A percentile compares a stretch with the other conserved stretches of the same genome.
Conservation (phyloP, 345 rosid species). For the Hibiscus mutabilis region DNA sequence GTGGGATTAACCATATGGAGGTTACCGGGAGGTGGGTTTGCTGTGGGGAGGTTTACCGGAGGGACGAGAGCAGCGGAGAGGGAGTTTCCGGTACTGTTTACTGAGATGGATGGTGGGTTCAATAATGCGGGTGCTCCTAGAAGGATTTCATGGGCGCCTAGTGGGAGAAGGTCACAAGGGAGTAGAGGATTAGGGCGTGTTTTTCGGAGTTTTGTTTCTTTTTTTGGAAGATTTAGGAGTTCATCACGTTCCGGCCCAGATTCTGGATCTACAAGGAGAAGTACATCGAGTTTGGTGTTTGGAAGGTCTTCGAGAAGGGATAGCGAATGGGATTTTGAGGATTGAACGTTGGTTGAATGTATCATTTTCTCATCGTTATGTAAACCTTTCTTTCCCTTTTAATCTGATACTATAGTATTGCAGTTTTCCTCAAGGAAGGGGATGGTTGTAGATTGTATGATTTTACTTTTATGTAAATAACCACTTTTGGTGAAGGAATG, state of each 20-base stretch:
- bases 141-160: conserved; percentile 44
- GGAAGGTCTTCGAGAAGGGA: conserved; percentile 31
- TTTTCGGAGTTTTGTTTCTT: conserved; percentile 31
- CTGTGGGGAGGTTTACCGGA: conserved; percentile 53
- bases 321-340: conserved; percentile 19
- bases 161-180: conserved; percentile 42
- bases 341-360: conserved; percentile 16
- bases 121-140: conserved; percentile 38
- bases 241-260: conserved; percentile 19
- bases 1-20: conserved; percentile 59
- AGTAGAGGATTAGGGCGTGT: conserved; percentile 37
- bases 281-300: conserved; percentile 19
- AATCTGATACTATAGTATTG: conserved; percentile 13
- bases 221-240: conserved; percentile 36
- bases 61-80: conserved; percentile 39
- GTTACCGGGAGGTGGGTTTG: conserved; percentile 56
- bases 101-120: conserved; percentile 59
- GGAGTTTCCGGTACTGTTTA: conserved; percentile 46
- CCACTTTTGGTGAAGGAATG: conserved; percentile 16
- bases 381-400: not conserved
- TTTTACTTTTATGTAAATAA: conserved; percentile 33
- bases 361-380: conserved; percentile 1
- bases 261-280: conserved; percentile 25
- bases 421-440: conserved; percentile 20
- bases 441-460: conserved; percentile 27